Evolutionary conservation across 1,284 basidiomycete species (phyloP).

Genomic region (Heterobasidion occidentale): DNA sequence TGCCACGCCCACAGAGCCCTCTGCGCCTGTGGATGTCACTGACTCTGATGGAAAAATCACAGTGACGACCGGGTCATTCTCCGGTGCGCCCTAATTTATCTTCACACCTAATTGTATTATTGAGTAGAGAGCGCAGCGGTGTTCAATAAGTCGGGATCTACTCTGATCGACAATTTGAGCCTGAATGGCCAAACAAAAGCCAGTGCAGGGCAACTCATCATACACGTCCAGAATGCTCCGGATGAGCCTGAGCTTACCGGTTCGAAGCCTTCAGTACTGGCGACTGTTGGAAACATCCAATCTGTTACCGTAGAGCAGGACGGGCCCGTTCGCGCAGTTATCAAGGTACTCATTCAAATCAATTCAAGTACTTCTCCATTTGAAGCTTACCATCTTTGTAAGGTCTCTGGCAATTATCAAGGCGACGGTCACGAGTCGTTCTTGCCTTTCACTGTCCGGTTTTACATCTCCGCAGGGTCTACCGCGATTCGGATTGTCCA

Average conservation of each 20-base stretch:
- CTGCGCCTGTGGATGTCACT: slow-evolving; percentile 25
- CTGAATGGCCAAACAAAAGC: slow-evolving; percentile 22
- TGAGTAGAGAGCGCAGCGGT: slow-evolving; percentile 14
- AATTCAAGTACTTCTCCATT: not conserved
- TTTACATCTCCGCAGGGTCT: slow-evolving; percentile 30
- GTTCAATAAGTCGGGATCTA: slow-evolving; percentile 27
- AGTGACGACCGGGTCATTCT: slow-evolving; percentile 29
- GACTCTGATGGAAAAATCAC: slow-evolving; percentile 19
- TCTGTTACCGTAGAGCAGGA: slow-evolving; percentile 27
- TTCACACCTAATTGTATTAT: too few species aligned
- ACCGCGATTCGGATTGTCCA: slow-evolving; percentile 29
- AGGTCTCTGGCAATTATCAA: slow-evolving; percentile 32
- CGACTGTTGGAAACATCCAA: slow-evolving; percentile 24
- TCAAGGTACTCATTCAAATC: slow-evolving; percentile 22
- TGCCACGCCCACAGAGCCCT: slow-evolving; percentile 29
- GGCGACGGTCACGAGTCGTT: slow-evolving; percentile 27
- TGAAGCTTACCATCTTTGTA: not conserved
- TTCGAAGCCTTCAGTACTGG: slow-evolving; percentile 19
- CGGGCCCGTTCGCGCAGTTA: slow-evolving; percentile 33
- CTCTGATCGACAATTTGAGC: slow-evolving; percentile 23
- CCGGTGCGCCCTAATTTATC: slow-evolving; percentile 15
- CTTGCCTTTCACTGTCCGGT: slow-evolving; percentile 30
- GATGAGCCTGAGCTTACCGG: slow-evolving; percentile 26
- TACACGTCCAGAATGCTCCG: slow-evolving; percentile 27
- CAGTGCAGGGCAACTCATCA: slow-evolving; percentile 24